Evolutionary conservation across 2,329 filamentous ascomycete species (phyloP), one percentile per base, ranked within the genome.

Genomic region (Calonectria hongkongensis): DNA sequence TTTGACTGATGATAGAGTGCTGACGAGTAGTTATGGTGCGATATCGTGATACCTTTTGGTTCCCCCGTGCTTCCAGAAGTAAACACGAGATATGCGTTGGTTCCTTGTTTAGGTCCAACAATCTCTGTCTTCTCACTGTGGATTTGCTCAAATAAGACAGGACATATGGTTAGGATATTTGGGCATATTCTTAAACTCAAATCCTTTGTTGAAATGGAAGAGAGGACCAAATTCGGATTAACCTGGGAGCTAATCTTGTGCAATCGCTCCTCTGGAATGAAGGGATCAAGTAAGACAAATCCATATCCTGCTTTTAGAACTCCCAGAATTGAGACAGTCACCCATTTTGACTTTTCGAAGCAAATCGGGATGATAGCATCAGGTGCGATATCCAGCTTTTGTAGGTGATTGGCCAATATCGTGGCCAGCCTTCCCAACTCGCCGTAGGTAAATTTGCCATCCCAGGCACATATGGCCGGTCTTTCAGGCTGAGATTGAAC

Each of bases 31-130:
- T 67, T 70, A 2, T 58, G 21, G 25, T 81, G 79, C 3, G 67
- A 67, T 13, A 80, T 67, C 4, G 75, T 51, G 18, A 74, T 68
- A 6, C 79, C 79, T 43, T 81, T 81, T 18, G 80, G 79, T 6
- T 63, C 73, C 1, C 79, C 80, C 1, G 80, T 81, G 36, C 72
- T 79, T 5, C 79, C 80, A 1, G 78, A 80, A 4, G 79, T 81
- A 36, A 81, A 81, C 4, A 71, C 30, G 48, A 79, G 18, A 76
- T 65, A n/a, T 3, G 79, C 78, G 28, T 16, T 47, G 12, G 50
- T 43, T 8, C 47, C 33, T 10, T 27, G 7, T 39, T 33, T 8
- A 58, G 73, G 27, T 1, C 69, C 74, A 13, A 65, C 30, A 43
- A 2, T 66, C 27, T 13, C 30, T 27, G 8, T 18, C 0, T 12